Evolutionary conservation across 164 flowering plant species (phyloP), one percentile per base, ranked within the genome.

Genomic region (Santalum album): DNA sequence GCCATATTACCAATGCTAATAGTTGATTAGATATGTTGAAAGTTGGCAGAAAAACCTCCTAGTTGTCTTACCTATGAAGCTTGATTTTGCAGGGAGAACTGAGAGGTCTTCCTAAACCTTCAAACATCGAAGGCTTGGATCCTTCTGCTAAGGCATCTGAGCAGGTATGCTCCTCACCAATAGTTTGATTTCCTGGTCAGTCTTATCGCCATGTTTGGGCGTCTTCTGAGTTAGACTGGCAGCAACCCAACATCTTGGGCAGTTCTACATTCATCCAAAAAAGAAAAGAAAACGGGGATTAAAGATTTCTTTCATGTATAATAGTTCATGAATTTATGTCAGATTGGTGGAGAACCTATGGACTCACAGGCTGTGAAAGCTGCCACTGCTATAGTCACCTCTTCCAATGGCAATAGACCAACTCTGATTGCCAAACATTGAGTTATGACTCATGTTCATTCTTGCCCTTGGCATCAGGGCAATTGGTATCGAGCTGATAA

Each of bases 101-200:
- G 43, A 68, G 77, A 56, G 79, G 72, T 48, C 72, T 75, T 39
- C 20, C 75, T 12, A 78, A 68, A 59, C 72, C 63, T 57, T 19
- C 75, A 45, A 38, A 36, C 21, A 20, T 10, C 11, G 51, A 52
- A 25, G 12, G 36, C 25, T 67, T 64, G 54, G 72, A 69, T 11
- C 50, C 55, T 35, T 53, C 67, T 40, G 38, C 38, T 18, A 68
- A 65, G 58, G 19, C 54, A 12, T 60, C 34, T 12, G 64, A 64
- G 22, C 70, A 68, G 73, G 78, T 72, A 52, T 27, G 42, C 38
- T n/a, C 12, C 52, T 9, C 16, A 16, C 19, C 16, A 42, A 42
- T 2, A 18, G 2, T 42, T 17, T 29, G 34, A 9, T 2, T 16
- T 17, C 3, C 45, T 17, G 45, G 20, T 42, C 16, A 42, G 20